A percentile compares a stretch with the other conserved stretches of the same genome.
These are phyloP conservation scores for Discostella stelligeroides DNA, from an alignment of 108 stramenopile species.

Conservation along the genomic window DNA sequence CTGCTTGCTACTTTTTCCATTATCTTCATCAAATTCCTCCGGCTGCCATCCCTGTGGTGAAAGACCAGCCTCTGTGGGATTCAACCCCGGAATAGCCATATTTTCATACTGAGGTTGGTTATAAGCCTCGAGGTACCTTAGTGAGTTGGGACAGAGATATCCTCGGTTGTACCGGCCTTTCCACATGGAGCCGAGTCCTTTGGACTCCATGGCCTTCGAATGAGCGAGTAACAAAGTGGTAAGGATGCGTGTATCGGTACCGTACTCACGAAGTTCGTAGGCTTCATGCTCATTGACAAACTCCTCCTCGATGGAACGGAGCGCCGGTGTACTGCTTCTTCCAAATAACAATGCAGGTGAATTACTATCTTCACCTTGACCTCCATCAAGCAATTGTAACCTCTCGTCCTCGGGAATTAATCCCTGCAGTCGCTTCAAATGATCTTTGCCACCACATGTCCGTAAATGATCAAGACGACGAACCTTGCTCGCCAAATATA, in stretches of 20 bases:
- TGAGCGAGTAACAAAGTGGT: constrained; percentile 70
- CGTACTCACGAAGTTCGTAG: constrained; percentile 77
- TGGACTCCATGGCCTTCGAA: constrained; percentile 68
- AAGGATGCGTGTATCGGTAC: constrained; percentile 66
- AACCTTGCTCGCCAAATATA: constrained; percentile 76
- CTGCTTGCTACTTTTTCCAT: constrained; percentile 29
- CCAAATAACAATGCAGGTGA: constrained; percentile 5
- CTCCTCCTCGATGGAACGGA: constrained; percentile 43
- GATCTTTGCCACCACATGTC: constrained; percentile 69
- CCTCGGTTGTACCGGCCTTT: constrained; percentile 73
- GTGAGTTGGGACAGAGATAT: constrained; percentile 74
- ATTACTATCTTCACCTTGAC: constrained; percentile 1
- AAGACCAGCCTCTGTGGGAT: constrained; percentile 54
- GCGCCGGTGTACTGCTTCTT: constrained; percentile 11
- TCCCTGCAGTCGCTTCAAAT: constrained; percentile 52
- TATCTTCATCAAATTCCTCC: constrained; percentile 42
- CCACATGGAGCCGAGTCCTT: constrained; percentile 85
- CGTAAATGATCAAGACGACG: constrained; percentile 75
- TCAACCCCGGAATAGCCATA: constrained; percentile 67
- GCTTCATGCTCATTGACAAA: constrained; percentile 33
- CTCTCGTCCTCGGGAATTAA: constrained; percentile 32
- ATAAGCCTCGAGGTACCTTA: constrained; percentile 65
- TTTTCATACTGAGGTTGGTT: constrained; percentile 64
- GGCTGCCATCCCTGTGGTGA: constrained; percentile 47
- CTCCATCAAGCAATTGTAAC: constrained; percentile 10